A percentile compares a stretch with the other conserved stretches of the same genome.
Conservation (phyloP, 2,329 filamentous ascomycete genomes). For the Penicillium verrucosum region DNA sequence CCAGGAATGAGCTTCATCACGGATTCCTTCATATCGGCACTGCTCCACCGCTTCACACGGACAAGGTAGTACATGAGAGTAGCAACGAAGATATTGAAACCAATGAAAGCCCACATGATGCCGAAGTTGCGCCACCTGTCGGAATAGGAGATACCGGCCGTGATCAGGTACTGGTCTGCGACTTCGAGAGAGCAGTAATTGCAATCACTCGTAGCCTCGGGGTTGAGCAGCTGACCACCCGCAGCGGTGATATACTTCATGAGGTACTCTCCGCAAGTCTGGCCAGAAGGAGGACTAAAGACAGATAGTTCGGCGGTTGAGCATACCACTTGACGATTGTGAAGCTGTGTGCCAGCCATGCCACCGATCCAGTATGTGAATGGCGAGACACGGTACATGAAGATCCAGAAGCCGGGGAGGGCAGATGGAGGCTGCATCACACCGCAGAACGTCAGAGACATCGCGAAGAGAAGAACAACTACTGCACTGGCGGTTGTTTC, state of each 20-base stretch:
- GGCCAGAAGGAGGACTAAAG: conserved; percentile 58
- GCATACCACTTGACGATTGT: conserved; percentile 64
- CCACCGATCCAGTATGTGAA: conserved; percentile 50
- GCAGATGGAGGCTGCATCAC: conserved; percentile 63
- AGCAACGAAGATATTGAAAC: conserved; percentile 55
- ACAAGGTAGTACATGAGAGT: conserved; percentile 44
- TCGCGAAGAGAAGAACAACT: conserved; percentile 71
- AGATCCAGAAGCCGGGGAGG: conserved; percentile 67
- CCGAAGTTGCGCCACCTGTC: conserved; percentile 69
- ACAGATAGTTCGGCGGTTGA: conserved; percentile 64
- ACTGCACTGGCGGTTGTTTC: conserved; percentile 73
- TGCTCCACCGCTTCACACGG: conserved; percentile 28
- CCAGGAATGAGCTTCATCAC: conserved; percentile 8
- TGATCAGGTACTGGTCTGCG: conserved; percentile 40
- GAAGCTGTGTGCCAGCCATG: conserved; percentile 69
- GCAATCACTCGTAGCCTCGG: conserved; percentile 51
- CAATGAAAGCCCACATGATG: conserved; percentile 57
- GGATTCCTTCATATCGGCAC: conserved; percentile 15
- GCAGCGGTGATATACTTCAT: conserved; percentile 45
- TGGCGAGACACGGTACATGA: conserved; percentile 62
- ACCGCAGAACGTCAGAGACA: conserved; percentile 74
- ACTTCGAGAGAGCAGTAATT: conserved; percentile 43
- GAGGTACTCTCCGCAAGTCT: conserved; percentile 62
- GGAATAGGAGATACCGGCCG: conserved; percentile 50
- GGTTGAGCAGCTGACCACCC: conserved; percentile 56